phyloP scores from a whole-genome alignment of 139 green algal species.

The Coelastrella sp. region DNA sequence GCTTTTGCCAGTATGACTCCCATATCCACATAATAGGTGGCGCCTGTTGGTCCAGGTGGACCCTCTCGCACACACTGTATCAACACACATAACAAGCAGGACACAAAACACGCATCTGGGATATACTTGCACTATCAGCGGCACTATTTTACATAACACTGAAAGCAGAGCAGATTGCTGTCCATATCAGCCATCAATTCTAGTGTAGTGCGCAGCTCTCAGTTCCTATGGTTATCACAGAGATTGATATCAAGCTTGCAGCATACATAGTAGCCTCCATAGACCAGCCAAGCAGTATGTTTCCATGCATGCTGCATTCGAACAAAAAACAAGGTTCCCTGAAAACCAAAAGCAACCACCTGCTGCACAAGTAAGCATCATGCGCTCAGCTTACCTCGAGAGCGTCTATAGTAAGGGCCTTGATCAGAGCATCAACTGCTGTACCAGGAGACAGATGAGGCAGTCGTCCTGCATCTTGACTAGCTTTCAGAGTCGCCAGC shows the following conservation, averaged over 20 bases:
- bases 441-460: not conserved
- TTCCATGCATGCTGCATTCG: no score
- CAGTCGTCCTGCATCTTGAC: slow-evolving; percentile 8
- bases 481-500: not conserved
- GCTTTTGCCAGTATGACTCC: slow-evolving; percentile 32
- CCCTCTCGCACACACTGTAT: slow-evolving; percentile 13
- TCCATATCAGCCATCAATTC: not conserved
- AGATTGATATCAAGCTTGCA: no score
- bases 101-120: no score
- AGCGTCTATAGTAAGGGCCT: slow-evolving; percentile 4
- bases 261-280: no score
- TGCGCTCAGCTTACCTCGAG: not conserved
- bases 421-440: not conserved
- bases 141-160: no score
- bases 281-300: no score
- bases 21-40: slow-evolving; percentile 58
- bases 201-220: not conserved
- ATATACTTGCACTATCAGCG: no score
- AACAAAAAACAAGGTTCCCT: no score
- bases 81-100: no score
- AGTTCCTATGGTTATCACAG: no score
- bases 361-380: no score
- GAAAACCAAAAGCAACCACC: no score
- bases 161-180: not conserved
- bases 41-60: slow-evolving; percentile 29